These are phyloP conservation scores for Eutypella sp. DNA, from an alignment of 2,329 filamentous ascomycete species.

Conservation along the genomic window DNA sequence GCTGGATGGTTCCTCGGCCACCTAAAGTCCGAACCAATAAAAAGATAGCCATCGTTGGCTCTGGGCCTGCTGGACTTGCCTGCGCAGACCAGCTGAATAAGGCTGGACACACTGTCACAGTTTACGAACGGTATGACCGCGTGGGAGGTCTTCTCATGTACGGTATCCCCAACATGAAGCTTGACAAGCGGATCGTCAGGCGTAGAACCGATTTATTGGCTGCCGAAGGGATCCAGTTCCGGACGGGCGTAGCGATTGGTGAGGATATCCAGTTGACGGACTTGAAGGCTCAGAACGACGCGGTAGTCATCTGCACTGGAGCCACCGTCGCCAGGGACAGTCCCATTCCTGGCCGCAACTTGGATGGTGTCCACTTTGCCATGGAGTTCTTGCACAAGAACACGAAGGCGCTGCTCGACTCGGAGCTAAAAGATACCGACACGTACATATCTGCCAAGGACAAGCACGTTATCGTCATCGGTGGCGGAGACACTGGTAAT, in stretches of 20 bases:
- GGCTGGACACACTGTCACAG: conserved; percentile 79
- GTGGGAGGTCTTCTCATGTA: conserved; percentile 94
- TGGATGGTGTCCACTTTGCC: conserved; percentile 88
- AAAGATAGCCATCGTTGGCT: conserved; percentile 83
- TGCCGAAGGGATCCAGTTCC: conserved; percentile 78
- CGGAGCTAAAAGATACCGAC: conserved; percentile 74
- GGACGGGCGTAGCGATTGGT: conserved; percentile 72
- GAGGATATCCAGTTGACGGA: conserved; percentile 68
- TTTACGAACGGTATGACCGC: conserved; percentile 91
- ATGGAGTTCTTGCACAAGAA: conserved; percentile 98
- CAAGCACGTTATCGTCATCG: conserved; percentile 95
- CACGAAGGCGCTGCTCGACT: conserved; percentile 95
- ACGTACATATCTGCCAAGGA: conserved; percentile 91
- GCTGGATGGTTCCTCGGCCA: conserved; percentile 87
- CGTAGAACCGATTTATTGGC: conserved; percentile 94
- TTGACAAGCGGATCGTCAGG: conserved; percentile 96
- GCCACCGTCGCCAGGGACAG: conserved; percentile 90
- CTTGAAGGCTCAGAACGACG: conserved; percentile 70
- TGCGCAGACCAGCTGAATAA: conserved; percentile 92
- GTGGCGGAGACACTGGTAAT: conserved; percentile 95
- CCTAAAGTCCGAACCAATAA: conserved; percentile 81
- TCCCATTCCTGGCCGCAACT: conserved; percentile 80
- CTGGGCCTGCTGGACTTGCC: conserved; percentile 85
- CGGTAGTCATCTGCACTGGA: conserved; percentile 86
- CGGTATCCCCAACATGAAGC: conserved; percentile 98